Conservation (phyloP, 106 monocot species). For the Iris macrosiphon region DNA sequence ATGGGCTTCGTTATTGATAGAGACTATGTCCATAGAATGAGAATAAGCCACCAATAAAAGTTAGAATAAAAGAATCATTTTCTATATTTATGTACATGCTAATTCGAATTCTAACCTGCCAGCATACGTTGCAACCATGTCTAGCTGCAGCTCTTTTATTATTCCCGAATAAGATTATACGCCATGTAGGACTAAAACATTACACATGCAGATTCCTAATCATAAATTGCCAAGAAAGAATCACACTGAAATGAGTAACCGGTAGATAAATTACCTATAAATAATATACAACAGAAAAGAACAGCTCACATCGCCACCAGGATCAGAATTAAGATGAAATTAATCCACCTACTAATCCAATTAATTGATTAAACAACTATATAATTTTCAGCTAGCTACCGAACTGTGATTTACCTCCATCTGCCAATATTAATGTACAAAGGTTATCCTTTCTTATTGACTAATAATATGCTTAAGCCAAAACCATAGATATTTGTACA, state of each 20-base stretch:
- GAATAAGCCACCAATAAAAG: neutral
- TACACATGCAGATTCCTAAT: conserved; percentile 17
- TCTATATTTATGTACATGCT: too few relatives aligned
- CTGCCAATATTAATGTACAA: too few relatives aligned
- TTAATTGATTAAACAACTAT: too few relatives aligned
- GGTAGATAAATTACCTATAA: neutral
- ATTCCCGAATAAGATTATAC: conserved; percentile 97
- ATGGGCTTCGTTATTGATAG: too few relatives aligned
- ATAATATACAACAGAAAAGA: neutral
- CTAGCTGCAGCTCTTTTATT: conserved; percentile 93
- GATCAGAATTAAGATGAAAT: too few relatives aligned
- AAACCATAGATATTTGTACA: too few relatives aligned
- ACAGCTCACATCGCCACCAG: conserved; percentile 78
- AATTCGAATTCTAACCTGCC: conserved; percentile 52
- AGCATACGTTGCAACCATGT: conserved; percentile 94
- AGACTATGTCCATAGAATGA: too few relatives aligned
- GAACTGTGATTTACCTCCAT: too few relatives aligned
- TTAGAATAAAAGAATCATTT: neutral
- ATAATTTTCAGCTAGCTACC: too few relatives aligned
- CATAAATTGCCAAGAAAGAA: neutral
- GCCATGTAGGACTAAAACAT: conserved; percentile 99
- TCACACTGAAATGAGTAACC: neutral
- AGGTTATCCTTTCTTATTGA: too few relatives aligned
- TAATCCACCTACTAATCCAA: too few relatives aligned
- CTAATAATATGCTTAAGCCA: too few relatives aligned